Base-by-base conservation (phyloP, 2,329 filamentous ascomycete genomes). In the Alternaria incomplexa region DNA sequence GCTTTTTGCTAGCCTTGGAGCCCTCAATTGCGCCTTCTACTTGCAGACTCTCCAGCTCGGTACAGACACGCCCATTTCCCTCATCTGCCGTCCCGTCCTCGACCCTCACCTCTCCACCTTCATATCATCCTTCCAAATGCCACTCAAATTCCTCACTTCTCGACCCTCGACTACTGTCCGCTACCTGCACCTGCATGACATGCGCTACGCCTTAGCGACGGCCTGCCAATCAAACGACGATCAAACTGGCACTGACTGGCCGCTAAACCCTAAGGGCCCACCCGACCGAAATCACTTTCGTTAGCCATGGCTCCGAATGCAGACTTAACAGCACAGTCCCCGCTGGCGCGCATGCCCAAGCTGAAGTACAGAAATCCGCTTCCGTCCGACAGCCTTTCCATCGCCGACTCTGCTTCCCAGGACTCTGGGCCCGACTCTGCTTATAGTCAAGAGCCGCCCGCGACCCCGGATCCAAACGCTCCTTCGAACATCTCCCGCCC, bases 291-390 rank as follows among this genome's bases (percentile, higher is more conserved):
- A 74, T 72, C 73, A 68, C 69, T 63, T 56, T 57, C 55, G 61
- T 63, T 61, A 64, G 68, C 66, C 63, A 78, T 78, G 76, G 73
- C 73, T 58, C 70, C 68, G 58, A 65, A 57, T 59, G 63, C 70
- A 68, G 69, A 73, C 61, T 61, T 72, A 66, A 71, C 70, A 71
- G 64, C 70, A 47, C 72, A 71, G 53, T 54, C 70, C 64, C 66
- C 68, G 59, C 70, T 65, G 57, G 65, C 68, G 44, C 75, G 77
- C 60, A 75, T 79, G 26, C 77, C 77, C 50, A 78, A 73, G 63
- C 69, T 79, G 61, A 73, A 72, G 46, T 78, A 78, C 65, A 75
- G 76, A 64, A 78, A 74, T 56, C 72, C 68, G 40, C 53, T 75
- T 61, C 74, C 73, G 55, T 47, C 70, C 58, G 68, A 73, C 44